These are phyloP conservation scores for Zymoseptoria brevis DNA, from an alignment of 2,329 filamentous ascomycete species.

Conservation along the genomic window DNA sequence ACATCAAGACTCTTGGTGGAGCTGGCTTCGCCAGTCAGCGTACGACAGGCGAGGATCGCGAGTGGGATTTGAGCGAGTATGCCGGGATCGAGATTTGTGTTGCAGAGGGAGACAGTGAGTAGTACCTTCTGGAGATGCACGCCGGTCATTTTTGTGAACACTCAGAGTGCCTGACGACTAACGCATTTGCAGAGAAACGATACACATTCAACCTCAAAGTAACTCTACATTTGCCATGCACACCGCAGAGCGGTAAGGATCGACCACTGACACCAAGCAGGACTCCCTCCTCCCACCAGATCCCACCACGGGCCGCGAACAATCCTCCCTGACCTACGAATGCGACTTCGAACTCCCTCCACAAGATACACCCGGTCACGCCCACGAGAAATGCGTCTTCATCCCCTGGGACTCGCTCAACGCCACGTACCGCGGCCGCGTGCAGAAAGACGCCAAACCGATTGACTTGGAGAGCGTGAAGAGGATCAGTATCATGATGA, in stretches of 20 bases:
- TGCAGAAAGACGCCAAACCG: conserved; percentile 51
- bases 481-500: conserved; percentile 68
- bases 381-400: conserved; percentile 36
- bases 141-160: too few relatives aligned
- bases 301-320: conserved; percentile 59
- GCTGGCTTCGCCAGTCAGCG: conserved; percentile 77
- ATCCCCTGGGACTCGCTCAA: conserved; percentile 59
- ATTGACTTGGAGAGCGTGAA: conserved; percentile 55
- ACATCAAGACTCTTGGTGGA: conserved; percentile 66
- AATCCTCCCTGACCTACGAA: conserved; percentile 66
- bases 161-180: neutral
- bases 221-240: conserved; percentile 47
- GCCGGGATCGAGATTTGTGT: conserved; percentile 28
- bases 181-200: conserved; percentile 42
- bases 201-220: conserved; percentile 75
- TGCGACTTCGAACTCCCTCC: conserved; percentile 51
- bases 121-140: neutral
- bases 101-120: conserved; percentile 15
- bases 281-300: conserved; percentile 53
- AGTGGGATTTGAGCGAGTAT: conserved; percentile 57
- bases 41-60: conserved; percentile 48
- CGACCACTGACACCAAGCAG: conserved; percentile 48
- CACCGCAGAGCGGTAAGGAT: conserved; percentile 60
- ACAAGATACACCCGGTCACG: conserved; percentile 19
- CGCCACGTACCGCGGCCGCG: conserved; percentile 64